Evolutionary conservation across 2,329 filamentous ascomycete species (phyloP), one percentile per base, ranked within the genome.

Genomic region (Xylariaceae sp.): DNA sequence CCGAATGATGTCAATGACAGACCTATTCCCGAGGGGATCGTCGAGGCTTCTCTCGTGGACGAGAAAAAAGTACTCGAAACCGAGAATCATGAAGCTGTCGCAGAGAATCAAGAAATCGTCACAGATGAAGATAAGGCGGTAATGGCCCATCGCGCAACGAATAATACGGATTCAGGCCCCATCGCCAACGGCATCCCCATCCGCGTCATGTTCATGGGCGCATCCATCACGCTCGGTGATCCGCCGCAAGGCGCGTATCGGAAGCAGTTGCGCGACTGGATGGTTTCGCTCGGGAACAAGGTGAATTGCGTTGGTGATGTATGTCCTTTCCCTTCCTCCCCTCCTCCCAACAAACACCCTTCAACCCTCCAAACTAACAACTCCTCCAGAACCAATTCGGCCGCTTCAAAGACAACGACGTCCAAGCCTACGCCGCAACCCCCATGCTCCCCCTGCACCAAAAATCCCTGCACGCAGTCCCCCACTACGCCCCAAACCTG

Each of bases 351-450:
- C 23, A 30, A 30, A 30, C 23, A 30, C 23, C 23, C 17, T 17
- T 17, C 17, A 17, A 17, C 17, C 17, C 1, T 2, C 23, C 23
- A 23, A 23, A 6, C 11, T n/a, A 45, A 45, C 17, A 17, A 17
- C 17, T 17, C 17, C 2, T 2, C 42, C 42, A 67, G 65, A 57
- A 56, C 53, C 60, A 62, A 13, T 66, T 66, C 56, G 65, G 65
- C 15, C 49, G 67, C 6, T 68, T 71, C 62, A 68, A 68, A 52
- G 68, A 71, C 58, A 71, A 71, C 58, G 68, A 71, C 47, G 68
- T 70, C 4, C 68, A 71, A 45, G 68, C 67, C 8, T 71, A 60
- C 51, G 53, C 67, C 34, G 64, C 68, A 15, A 67, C 66, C 9
- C 68, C 68, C 30, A 64, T 71, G 51, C 63, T 67, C n/a, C 60